Conservation (phyloP, 2,329 filamentous ascomycete species). For the Cladosporium oxysporum region DNA sequence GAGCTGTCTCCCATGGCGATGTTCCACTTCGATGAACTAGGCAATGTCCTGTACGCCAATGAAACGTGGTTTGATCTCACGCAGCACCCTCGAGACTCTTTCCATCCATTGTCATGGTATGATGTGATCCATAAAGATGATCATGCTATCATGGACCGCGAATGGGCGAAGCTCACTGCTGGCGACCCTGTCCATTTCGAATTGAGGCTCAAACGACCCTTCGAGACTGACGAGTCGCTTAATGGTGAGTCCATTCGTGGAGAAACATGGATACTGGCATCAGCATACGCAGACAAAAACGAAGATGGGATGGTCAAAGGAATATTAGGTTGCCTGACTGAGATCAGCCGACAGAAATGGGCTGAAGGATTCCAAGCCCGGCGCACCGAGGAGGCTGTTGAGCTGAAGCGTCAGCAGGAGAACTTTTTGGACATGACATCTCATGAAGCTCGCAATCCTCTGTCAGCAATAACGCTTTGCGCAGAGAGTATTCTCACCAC, state of each 20-base stretch:
- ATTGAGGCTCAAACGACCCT: slow-evolving; percentile 25
- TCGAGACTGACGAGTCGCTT: slow-evolving; percentile 3
- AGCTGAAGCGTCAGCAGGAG: slow-evolving; percentile 35
- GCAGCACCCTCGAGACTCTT: slow-evolving; percentile 21
- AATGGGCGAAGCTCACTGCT: slow-evolving; percentile 23
- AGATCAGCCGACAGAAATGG: slow-evolving; percentile 36
- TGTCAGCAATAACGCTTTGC: slow-evolving; percentile 57
- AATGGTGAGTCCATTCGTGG: slow-evolving; percentile 25
- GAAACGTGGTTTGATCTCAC: slow-evolving; percentile 39
- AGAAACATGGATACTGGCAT: slow-evolving; percentile 78
- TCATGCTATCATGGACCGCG: slow-evolving; percentile 13
- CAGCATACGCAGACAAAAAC: slow-evolving; percentile 71
- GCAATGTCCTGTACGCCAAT: slow-evolving; percentile 42
- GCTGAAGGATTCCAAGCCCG: slow-evolving; percentile 30
- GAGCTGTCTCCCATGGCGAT: slow-evolving; percentile 42
- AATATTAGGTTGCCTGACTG: slow-evolving; percentile 38
- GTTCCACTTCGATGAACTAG: slow-evolving; percentile 38
- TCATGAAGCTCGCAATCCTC: slow-evolving; percentile 48
- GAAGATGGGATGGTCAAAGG: slow-evolving; percentile 66
- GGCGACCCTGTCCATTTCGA: slow-evolving; percentile 35
- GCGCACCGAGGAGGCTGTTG: slow-evolving; percentile 26
- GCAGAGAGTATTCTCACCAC: slow-evolving; percentile 16
- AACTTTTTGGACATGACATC: slow-evolving; percentile 38
- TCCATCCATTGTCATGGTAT: slow-evolving; percentile 22
- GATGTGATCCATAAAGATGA: slow-evolving; percentile 24